Evolutionary conservation across 2,329 filamentous ascomycete species (phyloP).

Genomic region (Fonsecaea monophora): DNA sequence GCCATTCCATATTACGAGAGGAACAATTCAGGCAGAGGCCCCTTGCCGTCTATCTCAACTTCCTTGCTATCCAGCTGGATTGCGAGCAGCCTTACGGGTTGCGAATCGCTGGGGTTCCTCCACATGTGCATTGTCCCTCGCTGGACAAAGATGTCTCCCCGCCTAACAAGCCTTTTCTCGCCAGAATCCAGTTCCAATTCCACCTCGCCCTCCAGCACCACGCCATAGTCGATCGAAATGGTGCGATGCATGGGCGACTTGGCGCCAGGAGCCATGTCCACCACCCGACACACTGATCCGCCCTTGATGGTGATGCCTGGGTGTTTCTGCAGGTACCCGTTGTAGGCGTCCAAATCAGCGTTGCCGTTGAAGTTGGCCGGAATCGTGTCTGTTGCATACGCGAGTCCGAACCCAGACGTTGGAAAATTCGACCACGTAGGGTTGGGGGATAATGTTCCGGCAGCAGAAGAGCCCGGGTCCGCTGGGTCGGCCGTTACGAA

Average conservation of each 20-base stretch:
- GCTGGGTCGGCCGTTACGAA: constrained; percentile 30
- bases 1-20: neutral
- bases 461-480: constrained; percentile 22
- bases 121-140: constrained; percentile 43
- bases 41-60: constrained; percentile 29
- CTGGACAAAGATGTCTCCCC: constrained; percentile 52
- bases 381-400: constrained; percentile 30
- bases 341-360: constrained; percentile 31
- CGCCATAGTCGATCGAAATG: constrained; percentile 59
- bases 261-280: constrained; percentile 54
- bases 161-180: constrained; percentile 52
- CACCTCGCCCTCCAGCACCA: constrained; percentile 61
- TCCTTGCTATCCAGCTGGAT: constrained; percentile 34
- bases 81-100: constrained; percentile 34
- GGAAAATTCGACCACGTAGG: constrained; percentile 29
- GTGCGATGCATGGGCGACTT: constrained; percentile 60
- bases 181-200: constrained; percentile 61
- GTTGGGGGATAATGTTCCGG: constrained; percentile 23
- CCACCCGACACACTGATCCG: constrained; percentile 32
- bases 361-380: constrained; percentile 31
- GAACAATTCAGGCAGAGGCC: constrained; percentile 23
- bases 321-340: constrained; percentile 30
- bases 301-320: constrained; percentile 35
- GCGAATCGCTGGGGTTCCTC: constrained; percentile 46
- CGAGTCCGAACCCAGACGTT: constrained; percentile 29